These are phyloP conservation scores for Cutaneotrichosporon mucoides DNA, from an alignment of 1,284 basidiomycete species.

Conservation along the genomic window DNA sequence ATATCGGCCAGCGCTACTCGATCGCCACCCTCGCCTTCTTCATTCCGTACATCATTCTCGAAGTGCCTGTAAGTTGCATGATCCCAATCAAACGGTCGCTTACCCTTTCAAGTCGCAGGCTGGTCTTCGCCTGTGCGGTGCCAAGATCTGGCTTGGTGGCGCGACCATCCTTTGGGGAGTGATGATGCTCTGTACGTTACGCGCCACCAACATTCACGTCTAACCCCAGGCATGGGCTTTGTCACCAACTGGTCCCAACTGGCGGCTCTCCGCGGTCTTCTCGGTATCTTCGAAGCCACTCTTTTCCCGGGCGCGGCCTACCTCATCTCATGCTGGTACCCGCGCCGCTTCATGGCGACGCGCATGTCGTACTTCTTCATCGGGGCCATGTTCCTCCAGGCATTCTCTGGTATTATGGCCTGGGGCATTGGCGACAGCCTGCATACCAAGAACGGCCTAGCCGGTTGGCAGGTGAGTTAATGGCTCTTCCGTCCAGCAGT, in stretches of 20 bases:
- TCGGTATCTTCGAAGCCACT: slow-evolving; percentile 46
- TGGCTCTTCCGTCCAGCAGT: not conserved
- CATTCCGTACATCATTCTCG: slow-evolving; percentile 39
- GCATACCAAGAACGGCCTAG: not conserved
- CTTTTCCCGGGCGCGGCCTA: slow-evolving; percentile 47
- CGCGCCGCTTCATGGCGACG: slow-evolving; percentile 48
- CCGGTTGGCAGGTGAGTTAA: slow-evolving; percentile 12
- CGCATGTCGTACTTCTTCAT: slow-evolving; percentile 21
- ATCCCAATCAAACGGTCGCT: slow-evolving; percentile 21
- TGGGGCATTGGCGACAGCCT: slow-evolving; percentile 8
- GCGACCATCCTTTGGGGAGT: slow-evolving; percentile 41
- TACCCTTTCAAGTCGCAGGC: slow-evolving; percentile 31
- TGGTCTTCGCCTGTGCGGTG: slow-evolving; percentile 26
- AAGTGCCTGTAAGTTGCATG: slow-evolving; percentile 4
- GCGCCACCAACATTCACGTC: not conserved
- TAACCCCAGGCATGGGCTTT: slow-evolving; percentile 37
- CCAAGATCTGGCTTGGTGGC: slow-evolving; percentile 14
- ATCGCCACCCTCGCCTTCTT: slow-evolving; percentile 46
- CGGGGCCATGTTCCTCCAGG: slow-evolving; percentile 12
- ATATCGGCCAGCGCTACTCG: slow-evolving; percentile 40
- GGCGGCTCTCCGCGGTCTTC: slow-evolving; percentile 45
- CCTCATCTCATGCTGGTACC: slow-evolving; percentile 52
- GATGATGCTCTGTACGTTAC: slow-evolving; percentile 29
- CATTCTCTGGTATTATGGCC: slow-evolving; percentile 8
- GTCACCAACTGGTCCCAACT: slow-evolving; percentile 42